Conservation (phyloP, 192 early-diverging fungal genomes). For the Rhizophagus prolifer region DNA sequence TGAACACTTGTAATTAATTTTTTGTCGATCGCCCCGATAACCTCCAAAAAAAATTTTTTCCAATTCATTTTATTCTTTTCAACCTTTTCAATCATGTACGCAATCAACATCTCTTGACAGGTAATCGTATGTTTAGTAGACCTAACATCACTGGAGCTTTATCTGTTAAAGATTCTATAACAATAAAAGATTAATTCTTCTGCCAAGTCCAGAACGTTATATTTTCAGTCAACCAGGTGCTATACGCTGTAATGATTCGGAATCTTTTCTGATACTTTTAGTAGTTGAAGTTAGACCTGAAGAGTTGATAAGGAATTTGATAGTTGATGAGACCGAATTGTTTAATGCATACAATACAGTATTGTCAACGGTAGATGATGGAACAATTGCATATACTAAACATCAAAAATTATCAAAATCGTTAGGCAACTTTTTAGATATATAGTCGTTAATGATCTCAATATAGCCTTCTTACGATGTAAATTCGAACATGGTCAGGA, state of each 20-base stretch:
- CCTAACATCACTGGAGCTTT: no score
- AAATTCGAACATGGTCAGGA: constrained; percentile 18
- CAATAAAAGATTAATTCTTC: constrained; percentile 21
- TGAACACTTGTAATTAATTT: no score
- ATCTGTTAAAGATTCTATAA: no score
- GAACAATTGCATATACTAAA: not conserved
- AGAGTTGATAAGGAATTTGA: constrained; percentile 3
- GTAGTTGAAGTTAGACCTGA: constrained; percentile 11
- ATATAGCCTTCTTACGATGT: not conserved
- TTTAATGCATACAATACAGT: constrained; percentile 1
- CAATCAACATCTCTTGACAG: no score
- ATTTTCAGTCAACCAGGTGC: constrained; percentile 15
- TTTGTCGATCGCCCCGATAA: no score
- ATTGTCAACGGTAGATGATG: not conserved
- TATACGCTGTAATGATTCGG: constrained; percentile 1
- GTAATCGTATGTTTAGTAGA: no score
- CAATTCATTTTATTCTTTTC: no score
- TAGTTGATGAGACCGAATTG: constrained; percentile 3
- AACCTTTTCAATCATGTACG: no score
- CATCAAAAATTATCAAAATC: constrained; percentile 17
- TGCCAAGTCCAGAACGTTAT: not conserved
- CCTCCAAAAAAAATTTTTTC: no score
- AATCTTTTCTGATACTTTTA: constrained; percentile 1
- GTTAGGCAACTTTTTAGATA: constrained; percentile 18
- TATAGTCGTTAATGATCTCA: constrained; percentile 13